These are phyloP conservation scores for Mycena chlorophos DNA, from an alignment of 768 basidiomycete species.

Conservation along the genomic window DNA sequence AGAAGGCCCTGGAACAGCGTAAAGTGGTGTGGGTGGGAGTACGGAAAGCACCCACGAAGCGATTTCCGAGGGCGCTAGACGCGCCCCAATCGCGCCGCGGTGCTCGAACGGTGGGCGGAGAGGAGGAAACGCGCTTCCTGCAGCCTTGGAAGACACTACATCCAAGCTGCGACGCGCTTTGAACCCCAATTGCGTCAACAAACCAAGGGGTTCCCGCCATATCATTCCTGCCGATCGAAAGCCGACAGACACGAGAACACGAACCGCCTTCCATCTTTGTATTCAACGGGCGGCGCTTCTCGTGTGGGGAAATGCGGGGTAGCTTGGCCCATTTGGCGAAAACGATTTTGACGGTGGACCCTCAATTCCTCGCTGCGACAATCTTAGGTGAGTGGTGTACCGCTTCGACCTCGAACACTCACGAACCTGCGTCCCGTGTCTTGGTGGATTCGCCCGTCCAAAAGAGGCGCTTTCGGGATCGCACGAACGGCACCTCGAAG, in stretches of 20 bases:
- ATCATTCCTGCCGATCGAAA: constrained; percentile 3
- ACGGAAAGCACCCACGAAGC: no score
- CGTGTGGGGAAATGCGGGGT: constrained; percentile 23
- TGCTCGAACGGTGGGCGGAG: no score
- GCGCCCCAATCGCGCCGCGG: no score
- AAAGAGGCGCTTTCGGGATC: neutral
- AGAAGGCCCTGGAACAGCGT: neutral
- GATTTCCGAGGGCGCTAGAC: no score
- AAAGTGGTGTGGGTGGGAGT: constrained; percentile 18
- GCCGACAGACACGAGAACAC: constrained; percentile 3
- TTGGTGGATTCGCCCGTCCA: neutral
- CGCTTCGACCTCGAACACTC: no score
- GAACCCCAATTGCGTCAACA: no score
- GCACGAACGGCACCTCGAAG: constrained; percentile 18
- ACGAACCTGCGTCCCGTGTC: neutral
- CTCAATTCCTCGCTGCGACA: neutral
- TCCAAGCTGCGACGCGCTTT: no score
- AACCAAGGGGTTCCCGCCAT: no score
- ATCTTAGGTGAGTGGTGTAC: no score
- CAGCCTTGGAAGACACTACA: no score
- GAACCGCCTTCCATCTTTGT: constrained; percentile 15
- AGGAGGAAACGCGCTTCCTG: no score
- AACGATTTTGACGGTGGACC: neutral
- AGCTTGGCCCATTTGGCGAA: constrained; percentile 10
- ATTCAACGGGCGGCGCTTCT: neutral